A percentile compares a stretch with the other conserved stretches of the same genome.
Evolutionary conservation across 2,329 filamentous ascomycete genomes (phyloP).

Genomic region (Simplicillium sp.): DNA sequence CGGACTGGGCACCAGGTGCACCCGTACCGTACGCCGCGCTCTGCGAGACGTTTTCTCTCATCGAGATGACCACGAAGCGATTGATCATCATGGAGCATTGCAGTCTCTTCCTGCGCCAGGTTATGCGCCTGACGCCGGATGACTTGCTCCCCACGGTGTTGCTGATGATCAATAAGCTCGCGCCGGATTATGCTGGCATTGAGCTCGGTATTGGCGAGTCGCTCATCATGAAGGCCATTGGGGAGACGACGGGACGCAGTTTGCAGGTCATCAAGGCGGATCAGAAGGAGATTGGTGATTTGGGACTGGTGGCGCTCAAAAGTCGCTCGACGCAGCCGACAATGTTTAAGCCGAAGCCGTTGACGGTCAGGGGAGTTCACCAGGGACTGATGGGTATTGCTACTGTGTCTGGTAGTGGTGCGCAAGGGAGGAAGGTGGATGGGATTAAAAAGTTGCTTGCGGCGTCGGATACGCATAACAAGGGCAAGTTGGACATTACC

Average conservation of each 20-base stretch:
- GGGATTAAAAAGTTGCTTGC: slow-evolving; percentile 96
- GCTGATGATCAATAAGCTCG: slow-evolving; percentile 96
- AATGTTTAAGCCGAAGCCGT: slow-evolving; percentile 93
- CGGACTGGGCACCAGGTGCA: slow-evolving; percentile 83
- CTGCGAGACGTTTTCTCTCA: slow-evolving; percentile 86
- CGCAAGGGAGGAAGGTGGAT: slow-evolving; percentile 84
- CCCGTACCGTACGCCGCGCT: slow-evolving; percentile 92
- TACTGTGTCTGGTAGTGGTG: slow-evolving; percentile 74
- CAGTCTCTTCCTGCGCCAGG: slow-evolving; percentile 83
- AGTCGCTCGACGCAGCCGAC: slow-evolving; percentile 91
- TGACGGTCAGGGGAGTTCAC: slow-evolving; percentile 81
- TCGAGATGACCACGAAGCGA: slow-evolving; percentile 91
- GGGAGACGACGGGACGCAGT: slow-evolving; percentile 84
- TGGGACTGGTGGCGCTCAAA: slow-evolving; percentile 90
- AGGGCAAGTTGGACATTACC: slow-evolving; percentile 77
- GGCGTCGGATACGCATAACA: slow-evolving; percentile 65
- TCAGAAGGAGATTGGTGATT: slow-evolving; percentile 91
- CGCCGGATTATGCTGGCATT: slow-evolving; percentile 91
- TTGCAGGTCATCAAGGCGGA: slow-evolving; percentile 86
- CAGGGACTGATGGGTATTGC: slow-evolving; percentile 83
- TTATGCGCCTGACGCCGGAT: slow-evolving; percentile 79
- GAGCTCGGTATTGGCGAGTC: slow-evolving; percentile 98
- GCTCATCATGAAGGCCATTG: slow-evolving; percentile 96
- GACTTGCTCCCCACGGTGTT: slow-evolving; percentile 84
- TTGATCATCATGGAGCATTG: slow-evolving; percentile 83